Percentiles rank a stretch among this genome's conserved stretches.
These are phyloP conservation scores for Ogataea wickerhamii DNA, from an alignment of 805 yeast species.

Conservation along the genomic window DNA sequence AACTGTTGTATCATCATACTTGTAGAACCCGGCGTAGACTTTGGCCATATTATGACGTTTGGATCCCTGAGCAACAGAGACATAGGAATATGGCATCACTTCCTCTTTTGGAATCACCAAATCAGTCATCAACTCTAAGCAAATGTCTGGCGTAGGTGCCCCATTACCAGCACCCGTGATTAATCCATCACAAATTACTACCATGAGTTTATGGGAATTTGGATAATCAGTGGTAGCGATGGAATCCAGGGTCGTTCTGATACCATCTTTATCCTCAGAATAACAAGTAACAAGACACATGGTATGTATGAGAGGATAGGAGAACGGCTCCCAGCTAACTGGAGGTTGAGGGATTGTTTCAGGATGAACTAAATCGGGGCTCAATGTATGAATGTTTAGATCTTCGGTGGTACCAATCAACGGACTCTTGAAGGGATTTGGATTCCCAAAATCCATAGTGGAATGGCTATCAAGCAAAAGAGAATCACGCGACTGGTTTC, in stretches of 20 bases:
- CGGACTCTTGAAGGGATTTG: constrained; percentile 26
- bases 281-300: constrained; percentile 87
- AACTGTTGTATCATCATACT: constrained; percentile 71
- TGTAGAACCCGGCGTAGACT: constrained; percentile 91
- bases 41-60: constrained; percentile 98
- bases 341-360: constrained; percentile 92
- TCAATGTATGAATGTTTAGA: constrained; percentile 44
- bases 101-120: constrained; percentile 67
- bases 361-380: constrained; percentile 61
- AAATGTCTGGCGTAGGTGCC: constrained; percentile 84
- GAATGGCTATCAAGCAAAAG: constrained; percentile 11
- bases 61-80: constrained; percentile 90
- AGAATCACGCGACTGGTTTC: constrained; percentile 14
- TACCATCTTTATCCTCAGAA: constrained; percentile 84
- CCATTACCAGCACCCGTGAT: constrained; percentile 95
- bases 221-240: constrained; percentile 94
- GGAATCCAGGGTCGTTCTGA: constrained; percentile 87
- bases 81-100: constrained; percentile 81
- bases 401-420: constrained; percentile 28
- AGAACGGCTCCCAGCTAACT: constrained; percentile 79
- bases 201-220: constrained; percentile 83
- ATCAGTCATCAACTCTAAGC: constrained; percentile 80
- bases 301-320: constrained; percentile 71
- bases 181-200: constrained; percentile 89
- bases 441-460: constrained; percentile 30